Evolutionary conservation across 2,329 filamentous ascomycete genomes (phyloP).

Genomic region (Pseudogymnoascus sp.): DNA sequence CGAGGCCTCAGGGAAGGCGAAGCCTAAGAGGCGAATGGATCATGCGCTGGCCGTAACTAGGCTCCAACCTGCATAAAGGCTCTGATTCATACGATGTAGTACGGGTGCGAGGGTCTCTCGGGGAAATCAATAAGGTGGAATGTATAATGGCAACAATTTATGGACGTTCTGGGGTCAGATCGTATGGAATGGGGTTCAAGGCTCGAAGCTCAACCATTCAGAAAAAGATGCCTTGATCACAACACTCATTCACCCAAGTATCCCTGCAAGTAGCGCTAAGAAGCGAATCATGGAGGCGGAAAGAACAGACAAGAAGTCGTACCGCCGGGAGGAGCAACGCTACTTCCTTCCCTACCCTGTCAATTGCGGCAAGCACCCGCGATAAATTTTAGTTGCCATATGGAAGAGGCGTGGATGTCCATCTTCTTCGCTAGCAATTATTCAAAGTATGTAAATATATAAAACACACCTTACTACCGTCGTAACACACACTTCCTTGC

Average conservation of each 20-base stretch:
- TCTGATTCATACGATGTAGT: slow-evolving; percentile 2
- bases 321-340: slow-evolving; percentile 3
- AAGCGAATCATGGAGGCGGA: slow-evolving; percentile 9
- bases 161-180: neutral
- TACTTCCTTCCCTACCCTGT: slow-evolving; percentile 3
- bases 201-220: slow-evolving; percentile 6
- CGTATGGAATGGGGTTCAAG: neutral
- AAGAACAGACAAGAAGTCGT: slow-evolving; percentile 7
- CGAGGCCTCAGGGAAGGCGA: slow-evolving; percentile 8
- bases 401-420: neutral
- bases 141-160: slow-evolving; percentile 6
- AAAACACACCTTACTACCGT: neutral
- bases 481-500: neutral
- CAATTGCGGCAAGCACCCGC: slow-evolving; percentile 1
- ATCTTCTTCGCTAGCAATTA: neutral
- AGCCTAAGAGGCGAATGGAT: slow-evolving; percentile 1
- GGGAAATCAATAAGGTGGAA: neutral
- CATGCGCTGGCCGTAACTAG: slow-evolving; percentile 5
- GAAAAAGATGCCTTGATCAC: slow-evolving; percentile 10
- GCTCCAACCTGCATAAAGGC: neutral
- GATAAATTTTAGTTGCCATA: slow-evolving; percentile 2
- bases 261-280: slow-evolving; percentile 8
- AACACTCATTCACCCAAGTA: slow-evolving; percentile 7
- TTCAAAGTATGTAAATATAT: neutral
- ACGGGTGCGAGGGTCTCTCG: neutral